A percentile compares a stretch with the other conserved stretches of the same genome.
phyloP scores from a whole-genome alignment of 2,329 filamentous ascomycete genomes.

The Ascochyta clinopodiicola region DNA sequence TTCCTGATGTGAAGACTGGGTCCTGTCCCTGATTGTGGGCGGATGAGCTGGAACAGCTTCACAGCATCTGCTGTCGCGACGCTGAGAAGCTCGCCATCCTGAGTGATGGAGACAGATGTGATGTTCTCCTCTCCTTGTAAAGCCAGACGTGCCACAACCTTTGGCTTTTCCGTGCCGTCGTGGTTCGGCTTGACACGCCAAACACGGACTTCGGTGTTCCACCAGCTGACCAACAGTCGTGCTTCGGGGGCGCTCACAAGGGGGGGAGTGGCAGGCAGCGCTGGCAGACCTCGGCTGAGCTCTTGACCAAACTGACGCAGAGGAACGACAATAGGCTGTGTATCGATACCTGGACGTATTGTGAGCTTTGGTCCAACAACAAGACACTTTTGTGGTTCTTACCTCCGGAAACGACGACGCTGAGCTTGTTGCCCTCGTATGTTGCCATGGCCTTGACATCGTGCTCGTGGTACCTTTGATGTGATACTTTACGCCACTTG shows the following conservation, averaged over 20 bases:
- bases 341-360: slow-evolving; percentile 73
- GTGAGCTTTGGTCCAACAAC: neutral
- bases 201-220: slow-evolving; percentile 84
- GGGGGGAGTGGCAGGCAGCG: slow-evolving; percentile 79
- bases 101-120: slow-evolving; percentile 74
- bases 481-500: slow-evolving; percentile 82
- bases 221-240: slow-evolving; percentile 86
- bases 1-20: slow-evolving; percentile 74
- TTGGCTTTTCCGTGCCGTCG: slow-evolving; percentile 52
- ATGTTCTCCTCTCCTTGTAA: slow-evolving; percentile 77
- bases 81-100: slow-evolving; percentile 75
- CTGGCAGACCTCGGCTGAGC: slow-evolving; percentile 81
- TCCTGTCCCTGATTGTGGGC: slow-evolving; percentile 58
- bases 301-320: slow-evolving; percentile 79
- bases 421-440: slow-evolving; percentile 83
- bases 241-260: slow-evolving; percentile 74
- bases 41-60: slow-evolving; percentile 76
- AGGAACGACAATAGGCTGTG: slow-evolving; percentile 80
- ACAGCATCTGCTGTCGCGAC: slow-evolving; percentile 76
- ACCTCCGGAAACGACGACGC: slow-evolving; percentile 91
- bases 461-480: slow-evolving; percentile 86
- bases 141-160: slow-evolving; percentile 49
- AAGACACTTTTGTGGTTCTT: slow-evolving; percentile 39
- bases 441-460: slow-evolving; percentile 95
- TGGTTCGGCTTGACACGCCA: slow-evolving; percentile 69